phyloP scores from a whole-genome alignment of 768 basidiomycete genomes.

The Rhizopogon sp. region DNA sequence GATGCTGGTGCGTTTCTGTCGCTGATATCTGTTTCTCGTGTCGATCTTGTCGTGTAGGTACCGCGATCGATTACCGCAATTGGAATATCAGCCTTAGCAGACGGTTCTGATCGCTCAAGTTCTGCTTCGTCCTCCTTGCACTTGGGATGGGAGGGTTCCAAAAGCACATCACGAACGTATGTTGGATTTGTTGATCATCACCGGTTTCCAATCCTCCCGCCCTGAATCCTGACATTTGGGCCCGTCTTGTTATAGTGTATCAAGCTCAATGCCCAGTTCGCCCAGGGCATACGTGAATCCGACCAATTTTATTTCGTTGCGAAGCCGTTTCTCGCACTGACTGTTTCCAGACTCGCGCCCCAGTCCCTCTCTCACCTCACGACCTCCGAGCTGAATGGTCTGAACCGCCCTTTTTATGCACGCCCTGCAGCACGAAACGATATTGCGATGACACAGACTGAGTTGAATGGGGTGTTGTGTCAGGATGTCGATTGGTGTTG shows the following conservation, averaged over 20 bases:
- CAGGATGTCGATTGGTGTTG: constrained; percentile 72
- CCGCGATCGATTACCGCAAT: too few relatives aligned
- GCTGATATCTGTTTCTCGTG: too few relatives aligned
- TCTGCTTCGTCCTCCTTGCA: constrained; percentile 89
- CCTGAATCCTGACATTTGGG: neutral
- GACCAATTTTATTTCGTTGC: constrained; percentile 60
- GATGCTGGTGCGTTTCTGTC: too few relatives aligned
- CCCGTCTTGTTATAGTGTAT: constrained; percentile 46
- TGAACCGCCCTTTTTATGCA: constrained; percentile 62
- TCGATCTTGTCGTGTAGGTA: too few relatives aligned
- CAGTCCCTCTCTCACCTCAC: constrained; percentile 16
- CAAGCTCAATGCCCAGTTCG: constrained; percentile 50
- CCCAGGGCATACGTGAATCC: constrained; percentile 43
- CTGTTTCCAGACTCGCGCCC: constrained; percentile 67
- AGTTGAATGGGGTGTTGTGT: constrained; percentile 60
- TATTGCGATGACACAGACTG: constrained; percentile 43
- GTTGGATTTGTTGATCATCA: constrained; percentile 7
- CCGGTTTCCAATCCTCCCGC: neutral
- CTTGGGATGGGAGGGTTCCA: constrained; percentile 80
- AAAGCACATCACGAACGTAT: constrained; percentile 62
- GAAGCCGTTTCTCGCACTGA: constrained; percentile 63
- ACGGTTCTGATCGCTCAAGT: constrained; percentile 82
- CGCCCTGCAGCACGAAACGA: constrained; percentile 55
- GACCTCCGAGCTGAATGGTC: constrained; percentile 34
- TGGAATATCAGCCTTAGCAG: constrained; percentile 58